Conservation (phyloP, 192 early-diverging fungal genomes). For the Coemansia sp. region DNA sequence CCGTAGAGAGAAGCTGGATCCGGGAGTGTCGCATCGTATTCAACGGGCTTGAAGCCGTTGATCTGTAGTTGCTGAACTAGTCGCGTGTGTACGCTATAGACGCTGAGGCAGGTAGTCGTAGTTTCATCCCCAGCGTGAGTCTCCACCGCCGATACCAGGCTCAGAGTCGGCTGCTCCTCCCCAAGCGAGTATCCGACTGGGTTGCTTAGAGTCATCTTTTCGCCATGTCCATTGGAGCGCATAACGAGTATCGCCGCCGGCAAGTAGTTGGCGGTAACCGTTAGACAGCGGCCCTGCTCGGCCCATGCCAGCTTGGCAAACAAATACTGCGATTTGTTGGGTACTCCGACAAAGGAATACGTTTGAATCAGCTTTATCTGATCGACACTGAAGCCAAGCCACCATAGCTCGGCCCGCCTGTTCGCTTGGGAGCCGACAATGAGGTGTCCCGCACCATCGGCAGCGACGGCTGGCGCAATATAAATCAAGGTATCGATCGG, state of each 20-base stretch:
- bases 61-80: constrained; percentile 50
- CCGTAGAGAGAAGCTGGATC: constrained; percentile 34
- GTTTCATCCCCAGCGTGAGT: not conserved
- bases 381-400: constrained; percentile 29
- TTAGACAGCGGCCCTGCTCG: constrained; percentile 35
- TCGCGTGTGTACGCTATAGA: constrained; percentile 48
- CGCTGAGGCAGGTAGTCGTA: constrained; percentile 19
- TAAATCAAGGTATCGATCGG: constrained; percentile 38
- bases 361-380: constrained; percentile 31
- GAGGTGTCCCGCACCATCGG: constrained; percentile 40
- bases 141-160: constrained; percentile 32
- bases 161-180: constrained; percentile 36
- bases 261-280: constrained; percentile 25
- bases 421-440: constrained; percentile 36
- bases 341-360: constrained; percentile 17
- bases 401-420: constrained; percentile 37
- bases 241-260: constrained; percentile 36
- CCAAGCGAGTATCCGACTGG: constrained; percentile 33
- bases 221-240: constrained; percentile 17
- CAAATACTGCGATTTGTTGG: constrained; percentile 18
- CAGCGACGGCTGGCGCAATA: constrained; percentile 22
- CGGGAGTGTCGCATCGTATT: constrained; percentile 13
- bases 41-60: constrained; percentile 9
- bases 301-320: constrained; percentile 42
- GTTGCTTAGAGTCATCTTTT: constrained; percentile 23